These are phyloP conservation scores for Eruca vesicaria DNA, from an alignment of 441 rosid genomes.

Conservation along the genomic window DNA sequence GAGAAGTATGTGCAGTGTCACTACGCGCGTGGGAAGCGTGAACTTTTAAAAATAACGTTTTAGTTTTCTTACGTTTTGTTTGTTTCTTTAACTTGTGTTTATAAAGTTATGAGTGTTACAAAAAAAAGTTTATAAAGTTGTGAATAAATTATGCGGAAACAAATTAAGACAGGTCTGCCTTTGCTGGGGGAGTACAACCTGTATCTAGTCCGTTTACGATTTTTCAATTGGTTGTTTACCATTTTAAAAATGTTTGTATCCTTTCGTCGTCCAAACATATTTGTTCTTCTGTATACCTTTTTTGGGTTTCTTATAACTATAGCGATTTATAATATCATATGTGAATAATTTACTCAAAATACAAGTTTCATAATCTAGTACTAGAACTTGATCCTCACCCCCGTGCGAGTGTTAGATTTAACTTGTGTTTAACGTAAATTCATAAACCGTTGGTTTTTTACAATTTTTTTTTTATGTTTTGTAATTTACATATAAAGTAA, in stretches of 20 bases:
- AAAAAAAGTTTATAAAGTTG: neutral
- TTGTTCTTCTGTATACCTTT: neutral
- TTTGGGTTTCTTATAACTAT: neutral
- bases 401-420: too few relatives aligned
- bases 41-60: neutral
- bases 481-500: too few relatives aligned
- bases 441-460: too few relatives aligned
- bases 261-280: conserved; percentile 5
- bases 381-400: too few relatives aligned
- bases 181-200: conserved; percentile 16
- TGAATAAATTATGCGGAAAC: neutral
- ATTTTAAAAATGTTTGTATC: neutral
- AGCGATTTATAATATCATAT: neutral
- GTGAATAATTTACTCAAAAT: too few relatives aligned
- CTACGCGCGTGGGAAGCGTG: conserved; percentile 22
- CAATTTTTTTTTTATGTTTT: too few relatives aligned
- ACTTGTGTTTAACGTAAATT: too few relatives aligned
- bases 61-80: neutral
- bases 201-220: conserved; percentile 2
- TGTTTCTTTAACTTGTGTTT: neutral
- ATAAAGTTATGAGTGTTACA: neutral
- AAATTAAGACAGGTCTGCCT: conserved; percentile 15
- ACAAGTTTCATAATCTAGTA: too few relatives aligned
- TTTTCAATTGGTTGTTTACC: neutral
- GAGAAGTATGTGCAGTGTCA: conserved; percentile 10